Evolutionary conservation across 2,329 filamentous ascomycete species (phyloP), one percentile per base, ranked within the genome.

Genomic region (Pezicula radicicola): DNA sequence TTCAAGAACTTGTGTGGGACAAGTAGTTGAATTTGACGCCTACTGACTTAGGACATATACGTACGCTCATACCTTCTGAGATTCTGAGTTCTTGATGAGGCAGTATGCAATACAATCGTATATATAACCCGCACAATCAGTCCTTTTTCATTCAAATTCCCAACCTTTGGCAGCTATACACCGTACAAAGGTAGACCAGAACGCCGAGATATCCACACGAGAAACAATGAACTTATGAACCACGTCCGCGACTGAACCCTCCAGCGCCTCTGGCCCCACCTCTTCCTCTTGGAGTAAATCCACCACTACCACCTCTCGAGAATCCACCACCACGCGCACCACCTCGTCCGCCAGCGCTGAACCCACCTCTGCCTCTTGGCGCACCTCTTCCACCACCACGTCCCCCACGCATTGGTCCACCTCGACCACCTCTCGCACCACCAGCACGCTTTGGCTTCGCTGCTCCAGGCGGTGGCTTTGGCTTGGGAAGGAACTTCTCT

Each of bases 401-500:
- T 47, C 74, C 66, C 47, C 70, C 63, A 49, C 75, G 70, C 54
- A 70, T 68, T 41, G 71, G 65, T 57, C 67, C 76, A 46, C 75
- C 75, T 60, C 74, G 64, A 28, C 70, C 69, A 53, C 75, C 73
- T 59, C 75, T 71, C 46, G 76, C 79, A 57, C 87, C 87, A 60
- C 84, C 86, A 43, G 83, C 81, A 64, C 83, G 83, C 74, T 88
- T 88, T 52, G 85, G 78, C 75, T 88, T 90, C 68, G 74, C 71
- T 55, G 85, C 83, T 66, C 88, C 87, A 61, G 79, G 77, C 33
- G 76, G 74, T 48, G 78, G 77, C 79, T 97, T 97, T 50, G 93
- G 93, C 79, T 92, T 96, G 59, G 94, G 94, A 54, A 97, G 78
- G 81, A 99, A 99, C 80, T 88, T 91, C 73, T 99, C 94, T 64